phyloP scores from a whole-genome alignment of 495 filamentous ascomycete genomes.

The Xylaria intraflava region DNA sequence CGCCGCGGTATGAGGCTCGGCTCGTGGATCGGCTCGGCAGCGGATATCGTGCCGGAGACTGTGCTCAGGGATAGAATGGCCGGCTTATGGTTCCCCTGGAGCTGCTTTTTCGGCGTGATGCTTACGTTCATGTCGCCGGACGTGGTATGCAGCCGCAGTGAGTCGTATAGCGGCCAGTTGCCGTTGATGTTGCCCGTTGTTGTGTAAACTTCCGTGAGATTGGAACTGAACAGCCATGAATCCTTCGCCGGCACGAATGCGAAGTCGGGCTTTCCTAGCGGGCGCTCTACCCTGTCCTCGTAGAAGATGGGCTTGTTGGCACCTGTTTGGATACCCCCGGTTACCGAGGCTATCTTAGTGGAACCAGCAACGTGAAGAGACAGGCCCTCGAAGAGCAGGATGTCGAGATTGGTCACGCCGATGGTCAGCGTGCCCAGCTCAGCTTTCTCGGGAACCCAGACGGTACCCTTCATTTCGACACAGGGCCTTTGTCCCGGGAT shows the following conservation, averaged over 20 bases:
- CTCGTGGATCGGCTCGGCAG: conserved; percentile 29
- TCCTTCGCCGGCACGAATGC: conserved; percentile 17
- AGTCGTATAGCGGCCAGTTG: conserved; percentile 38
- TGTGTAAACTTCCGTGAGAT: conserved; percentile 28
- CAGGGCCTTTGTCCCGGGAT: conserved; percentile 25
- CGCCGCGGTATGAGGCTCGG: conserved; percentile 27
- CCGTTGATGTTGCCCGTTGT: conserved; percentile 33
- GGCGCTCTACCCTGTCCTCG: neutral
- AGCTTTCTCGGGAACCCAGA: conserved; percentile 35
- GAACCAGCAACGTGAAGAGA: conserved; percentile 22
- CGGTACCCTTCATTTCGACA: conserved; percentile 32
- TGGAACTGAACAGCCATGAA: conserved; percentile 28
- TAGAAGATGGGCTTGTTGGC: conserved; percentile 8
- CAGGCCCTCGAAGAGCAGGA: conserved; percentile 36
- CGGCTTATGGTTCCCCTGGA: conserved; percentile 18
- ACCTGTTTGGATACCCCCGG: conserved; percentile 25
- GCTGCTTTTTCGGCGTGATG: conserved; percentile 30
- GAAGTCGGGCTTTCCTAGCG: conserved; percentile 10
- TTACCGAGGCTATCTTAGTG: conserved; percentile 17
- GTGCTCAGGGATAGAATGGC: conserved; percentile 31
- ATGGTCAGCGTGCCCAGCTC: conserved; percentile 24
- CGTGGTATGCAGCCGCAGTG: conserved; percentile 29
- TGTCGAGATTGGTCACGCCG: conserved; percentile 29
- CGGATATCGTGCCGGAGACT: conserved; percentile 30
- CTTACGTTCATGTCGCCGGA: conserved; percentile 32